Conservation (phyloP, 305 asterid genomes). For the Salvia sclarea region DNA sequence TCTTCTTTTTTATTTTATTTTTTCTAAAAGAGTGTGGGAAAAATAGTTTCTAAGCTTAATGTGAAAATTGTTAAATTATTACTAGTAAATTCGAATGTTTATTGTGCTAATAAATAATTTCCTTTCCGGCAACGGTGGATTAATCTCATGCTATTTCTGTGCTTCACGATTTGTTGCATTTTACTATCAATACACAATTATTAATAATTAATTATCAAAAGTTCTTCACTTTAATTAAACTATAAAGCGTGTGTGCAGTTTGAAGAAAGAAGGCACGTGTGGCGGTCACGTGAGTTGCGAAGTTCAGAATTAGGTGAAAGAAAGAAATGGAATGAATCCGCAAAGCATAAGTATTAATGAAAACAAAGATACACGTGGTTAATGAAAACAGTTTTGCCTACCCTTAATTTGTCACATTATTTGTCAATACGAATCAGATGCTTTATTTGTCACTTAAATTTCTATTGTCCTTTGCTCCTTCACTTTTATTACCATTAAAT, state of each 20-base stretch:
- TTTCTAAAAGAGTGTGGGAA: not conserved
- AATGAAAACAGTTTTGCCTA: slow-evolving; percentile 17
- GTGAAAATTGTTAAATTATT: slow-evolving; percentile 34
- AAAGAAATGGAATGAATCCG: slow-evolving; percentile 58
- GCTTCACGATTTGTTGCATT: not conserved
- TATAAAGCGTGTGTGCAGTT: not conserved
- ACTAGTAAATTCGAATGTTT: slow-evolving; percentile 17
- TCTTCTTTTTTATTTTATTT: not conserved
- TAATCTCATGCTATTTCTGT: slow-evolving; percentile 36
- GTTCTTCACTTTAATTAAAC: not conserved
- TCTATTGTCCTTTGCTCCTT: slow-evolving; percentile 17
- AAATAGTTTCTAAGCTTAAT: slow-evolving; percentile 24
- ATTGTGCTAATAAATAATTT: slow-evolving; percentile 15
- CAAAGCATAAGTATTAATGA: not conserved
- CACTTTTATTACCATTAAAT: slow-evolving; percentile 20
- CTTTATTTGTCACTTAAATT: not conserved
- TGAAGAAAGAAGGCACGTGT: slow-evolving; percentile 44
- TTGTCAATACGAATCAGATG: slow-evolving; percentile 30
- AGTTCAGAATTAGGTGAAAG: slow-evolving; percentile 58
- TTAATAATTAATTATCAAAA: no score
- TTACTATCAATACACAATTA: no score
- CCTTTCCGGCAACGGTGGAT: slow-evolving; percentile 44
- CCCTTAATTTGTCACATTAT: slow-evolving; percentile 38
- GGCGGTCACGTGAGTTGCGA: slow-evolving; percentile 52
- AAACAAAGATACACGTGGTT: slow-evolving; percentile 33